Evolutionary conservation across 176 grass and related monocot genomes (phyloP), one percentile per base, ranked within the genome.

Genomic region (Rhynchospora breviuscula): DNA sequence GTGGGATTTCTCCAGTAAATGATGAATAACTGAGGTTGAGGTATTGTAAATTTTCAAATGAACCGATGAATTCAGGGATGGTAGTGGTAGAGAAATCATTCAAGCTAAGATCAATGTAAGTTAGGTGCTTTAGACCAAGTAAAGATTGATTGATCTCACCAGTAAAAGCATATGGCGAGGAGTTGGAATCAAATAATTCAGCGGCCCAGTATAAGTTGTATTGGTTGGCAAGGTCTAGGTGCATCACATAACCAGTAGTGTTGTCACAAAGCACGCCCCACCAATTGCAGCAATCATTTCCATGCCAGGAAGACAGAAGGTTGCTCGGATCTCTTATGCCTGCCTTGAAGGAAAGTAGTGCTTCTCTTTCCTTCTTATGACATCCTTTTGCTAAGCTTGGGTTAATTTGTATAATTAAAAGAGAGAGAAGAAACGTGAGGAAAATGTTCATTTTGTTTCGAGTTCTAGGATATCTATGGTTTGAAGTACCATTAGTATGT

Each of bases 201-300:
- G 3, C 3, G 35, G 35, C 35, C 35, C 35, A 40, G 35, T 4
- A 40, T 40, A 2, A 22, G 3, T 22, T 8, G 23, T 10, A 63
- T 43, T 29, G 47, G 35, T 54, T 72, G 60, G 79, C 22, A 31
- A 93, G 72, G 0, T 5, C 5, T 10, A 93, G 65, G 19, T 23
- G 0, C 43, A 84, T 0, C 19, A 90, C 76, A 43, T 67, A 52
- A 15, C 65, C 79, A 0, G 84, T 90, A 0, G 0, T 9, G 10
- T 79, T 64, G 44, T 15, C 15, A 46, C 91, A 93, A 0, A 8
- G 2, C 65, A 93, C 76, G 45, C 91, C 86, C 6, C 14, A 12
- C 88, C 91, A 90, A 1, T n/a, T 15, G 79, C 91, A 92, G 83
- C 85, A 90, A 10, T 92, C 79, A 12, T 71, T 1, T 0, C 67